Evolutionary conservation across 768 basidiomycete genomes (phyloP), one percentile per base, ranked within the genome.

Genomic region (Candolleomyces efflorescens): DNA sequence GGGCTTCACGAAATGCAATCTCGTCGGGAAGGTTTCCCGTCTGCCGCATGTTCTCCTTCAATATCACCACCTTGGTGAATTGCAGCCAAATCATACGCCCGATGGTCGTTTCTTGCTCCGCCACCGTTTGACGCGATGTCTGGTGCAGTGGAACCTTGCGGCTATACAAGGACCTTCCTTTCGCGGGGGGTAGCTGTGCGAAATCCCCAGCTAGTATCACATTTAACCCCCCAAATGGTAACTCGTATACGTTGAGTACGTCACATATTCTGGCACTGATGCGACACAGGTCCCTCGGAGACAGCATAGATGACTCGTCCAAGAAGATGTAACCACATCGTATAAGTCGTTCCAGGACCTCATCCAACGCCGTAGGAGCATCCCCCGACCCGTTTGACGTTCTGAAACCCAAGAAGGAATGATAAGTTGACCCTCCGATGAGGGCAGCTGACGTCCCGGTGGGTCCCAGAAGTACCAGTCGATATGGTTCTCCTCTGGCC

Each of bases 191-290:
- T 3, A 79, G 63, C 55, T 79, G 77, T 4, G 72, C 76, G 69
- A 80, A 78, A 60, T 79, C 77, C 3, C 77, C 75, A 12, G 74
- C 74, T 53, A 79, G 70, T n/a, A 79, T 71, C 50, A 78, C 68
- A 55, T 73, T 76, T 12, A 74, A 62, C 0, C 75, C 73, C 18
- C 74, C 76, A 67, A 70, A 72, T 15, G 68, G 60, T 13, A 46
- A 13, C 11, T 67, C 59, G 38, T 54, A 26, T 13, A 59, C 53
- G 51, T 68, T 66, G 6, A 59, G 37, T 7, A 62, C 63, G 5
- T 59, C 54, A 6, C 63, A 44, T 11, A 73, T 47, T 26, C 63
- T 60, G 2, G 52, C 54, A 52, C 66, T 67, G 11, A 75, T 72
- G 26, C 54, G 60, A 51, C 67, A 69, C 23, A 75, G 20, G 41